phyloP scores from a whole-genome alignment of 768 basidiomycete genomes.

The Butyriboletus loyo region DNA sequence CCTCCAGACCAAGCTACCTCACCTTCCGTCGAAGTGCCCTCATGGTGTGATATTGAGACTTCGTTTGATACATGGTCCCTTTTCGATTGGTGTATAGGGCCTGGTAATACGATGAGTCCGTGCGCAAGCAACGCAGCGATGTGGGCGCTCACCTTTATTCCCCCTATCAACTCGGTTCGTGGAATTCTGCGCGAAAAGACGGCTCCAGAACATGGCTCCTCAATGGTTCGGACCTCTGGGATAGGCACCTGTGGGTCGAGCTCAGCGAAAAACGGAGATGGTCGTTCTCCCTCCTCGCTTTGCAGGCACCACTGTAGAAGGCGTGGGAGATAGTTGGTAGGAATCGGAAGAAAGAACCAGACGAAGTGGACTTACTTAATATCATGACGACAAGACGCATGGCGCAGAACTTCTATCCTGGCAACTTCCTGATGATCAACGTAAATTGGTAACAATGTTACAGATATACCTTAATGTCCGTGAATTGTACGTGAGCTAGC shows the following conservation, averaged over 20 bases:
- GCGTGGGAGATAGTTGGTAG: neutral
- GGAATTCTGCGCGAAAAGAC: neutral
- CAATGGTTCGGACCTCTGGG: neutral
- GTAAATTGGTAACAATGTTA: no score
- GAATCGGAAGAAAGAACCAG: no score
- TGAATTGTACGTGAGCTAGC: no score
- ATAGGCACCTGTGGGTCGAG: no score
- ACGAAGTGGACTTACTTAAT: no score
- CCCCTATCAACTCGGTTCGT: neutral
- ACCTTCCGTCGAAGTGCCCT: neutral
- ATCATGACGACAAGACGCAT: no score
- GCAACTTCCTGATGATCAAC: no score
- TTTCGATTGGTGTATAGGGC: neutral
- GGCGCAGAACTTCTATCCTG: no score
- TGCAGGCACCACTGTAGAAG: neutral
- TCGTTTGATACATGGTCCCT: neutral
- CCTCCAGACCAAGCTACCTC: neutral
- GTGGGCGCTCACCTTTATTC: neutral
- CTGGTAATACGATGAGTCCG: neutral
- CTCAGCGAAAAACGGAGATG: neutral
- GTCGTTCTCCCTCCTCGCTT: neutral
- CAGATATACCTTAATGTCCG: no score
- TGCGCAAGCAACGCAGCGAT: neutral
- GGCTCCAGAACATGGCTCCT: neutral
- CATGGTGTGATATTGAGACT: fast-evolving